These are phyloP conservation scores for Hydnum rufescens DNA, from an alignment of 768 basidiomycete genomes.

Conservation along the genomic window DNA sequence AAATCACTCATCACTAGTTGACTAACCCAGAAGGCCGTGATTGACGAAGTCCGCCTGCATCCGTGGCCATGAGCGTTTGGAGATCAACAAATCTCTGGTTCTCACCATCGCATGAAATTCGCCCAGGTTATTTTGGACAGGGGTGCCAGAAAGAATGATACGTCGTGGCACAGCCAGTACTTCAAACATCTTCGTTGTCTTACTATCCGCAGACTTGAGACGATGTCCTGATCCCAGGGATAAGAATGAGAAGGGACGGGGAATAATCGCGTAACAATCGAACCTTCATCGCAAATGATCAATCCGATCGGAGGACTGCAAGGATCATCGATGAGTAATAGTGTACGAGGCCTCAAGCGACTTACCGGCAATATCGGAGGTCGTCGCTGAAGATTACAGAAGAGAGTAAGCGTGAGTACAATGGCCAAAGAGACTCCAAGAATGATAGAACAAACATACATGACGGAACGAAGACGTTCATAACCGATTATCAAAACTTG, in stretches of 20 bases:
- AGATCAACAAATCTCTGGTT: not conserved
- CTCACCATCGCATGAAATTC: constrained; percentile 94
- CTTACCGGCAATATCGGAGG: constrained; percentile 44
- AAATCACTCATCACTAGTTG: too few relatives aligned
- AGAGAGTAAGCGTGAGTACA: not conserved
- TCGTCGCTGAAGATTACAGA: constrained; percentile 35
- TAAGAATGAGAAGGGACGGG: not conserved
- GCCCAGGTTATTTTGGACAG: constrained; percentile 87
- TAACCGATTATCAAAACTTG: constrained; percentile 91
- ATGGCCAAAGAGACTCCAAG: not conserved
- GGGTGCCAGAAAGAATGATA: constrained; percentile 87
- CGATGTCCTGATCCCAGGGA: constrained; percentile 54
- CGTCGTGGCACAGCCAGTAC: constrained; percentile 53
- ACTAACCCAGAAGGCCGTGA: constrained; percentile 64
- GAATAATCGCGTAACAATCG: constrained; percentile 6
- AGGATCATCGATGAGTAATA: constrained; percentile 2
- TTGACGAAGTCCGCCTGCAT: constrained; percentile 79
- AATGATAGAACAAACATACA: constrained; percentile 28
- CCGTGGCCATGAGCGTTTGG: not conserved
- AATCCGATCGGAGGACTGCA: constrained; percentile 74
- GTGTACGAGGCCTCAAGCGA: not conserved
- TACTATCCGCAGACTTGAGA: constrained; percentile 78
- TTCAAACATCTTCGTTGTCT: constrained; percentile 76
- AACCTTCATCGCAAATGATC: constrained; percentile 90
- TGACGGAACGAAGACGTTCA: constrained; percentile 65